A percentile compares a stretch with the other conserved stretches of the same genome.
Evolutionary conservation across 2,329 filamentous ascomycete species (phyloP).

Genomic region (Neofusicoccum umdonicola): DNA sequence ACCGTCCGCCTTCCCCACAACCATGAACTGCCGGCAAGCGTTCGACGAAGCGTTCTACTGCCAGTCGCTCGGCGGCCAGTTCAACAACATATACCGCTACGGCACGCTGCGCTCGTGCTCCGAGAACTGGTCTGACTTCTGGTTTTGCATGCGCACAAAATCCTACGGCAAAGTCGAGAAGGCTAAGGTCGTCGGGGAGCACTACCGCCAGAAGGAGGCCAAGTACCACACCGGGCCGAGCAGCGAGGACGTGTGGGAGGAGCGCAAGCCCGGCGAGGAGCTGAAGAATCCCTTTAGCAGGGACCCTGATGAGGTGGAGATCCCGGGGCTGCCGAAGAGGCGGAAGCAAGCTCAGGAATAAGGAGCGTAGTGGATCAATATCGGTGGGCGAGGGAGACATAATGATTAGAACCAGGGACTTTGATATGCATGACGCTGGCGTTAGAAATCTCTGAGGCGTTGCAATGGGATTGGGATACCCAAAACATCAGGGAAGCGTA

Average conservation of each 20-base stretch:
- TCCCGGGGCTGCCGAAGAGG: slow-evolving; percentile 25
- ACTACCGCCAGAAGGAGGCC: slow-evolving; percentile 65
- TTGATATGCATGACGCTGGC: neutral
- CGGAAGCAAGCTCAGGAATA: neutral
- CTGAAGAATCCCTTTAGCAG: slow-evolving; percentile 50
- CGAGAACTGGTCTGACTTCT: slow-evolving; percentile 90
- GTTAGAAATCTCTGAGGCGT: neutral
- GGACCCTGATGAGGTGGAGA: slow-evolving; percentile 32
- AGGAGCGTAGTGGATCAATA: slow-evolving; percentile 25
- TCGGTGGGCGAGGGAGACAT: neutral
- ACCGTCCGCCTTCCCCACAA: slow-evolving; percentile 62
- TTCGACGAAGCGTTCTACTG: slow-evolving; percentile 96
- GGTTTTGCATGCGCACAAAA: slow-evolving; percentile 92
- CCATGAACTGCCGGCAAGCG: slow-evolving; percentile 83
- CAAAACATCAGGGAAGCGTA: neutral
- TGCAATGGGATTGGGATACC: neutral
- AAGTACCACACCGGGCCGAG: slow-evolving; percentile 69
- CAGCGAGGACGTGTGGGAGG: slow-evolving; percentile 89
- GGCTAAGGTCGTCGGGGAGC: slow-evolving; percentile 60
- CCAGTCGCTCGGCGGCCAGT: slow-evolving; percentile 86
- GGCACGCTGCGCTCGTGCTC: slow-evolving; percentile 74
- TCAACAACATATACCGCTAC: slow-evolving; percentile 85
- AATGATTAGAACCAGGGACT: neutral
- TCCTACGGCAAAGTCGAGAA: slow-evolving; percentile 59
- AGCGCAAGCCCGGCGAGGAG: slow-evolving; percentile 56